A percentile compares a stretch with the other conserved stretches of the same genome.
Conservation (phyloP, 306 rosid species). For the Malus asiatica region DNA sequence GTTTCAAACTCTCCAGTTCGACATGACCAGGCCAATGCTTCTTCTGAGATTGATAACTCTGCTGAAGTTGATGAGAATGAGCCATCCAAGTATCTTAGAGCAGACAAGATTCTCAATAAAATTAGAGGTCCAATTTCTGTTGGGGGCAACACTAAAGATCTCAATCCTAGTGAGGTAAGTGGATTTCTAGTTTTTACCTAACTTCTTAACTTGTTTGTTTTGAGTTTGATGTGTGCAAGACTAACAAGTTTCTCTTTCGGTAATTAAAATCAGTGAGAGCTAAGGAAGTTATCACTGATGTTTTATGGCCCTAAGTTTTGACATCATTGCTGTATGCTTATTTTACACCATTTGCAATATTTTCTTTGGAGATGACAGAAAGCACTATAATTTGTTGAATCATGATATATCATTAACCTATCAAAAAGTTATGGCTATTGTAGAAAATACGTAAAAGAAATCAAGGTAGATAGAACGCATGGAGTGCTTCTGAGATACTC, state of each 20-base stretch:
- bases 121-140: conserved; percentile 31
- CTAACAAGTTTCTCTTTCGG: not conserved
- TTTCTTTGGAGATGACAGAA: not conserved
- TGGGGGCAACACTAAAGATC: conserved; percentile 21
- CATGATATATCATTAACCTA: not conserved
- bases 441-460: not conserved
- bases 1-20: conserved; percentile 23
- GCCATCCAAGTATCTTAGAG: conserved; percentile 35
- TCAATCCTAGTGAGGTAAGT: conserved; percentile 49
- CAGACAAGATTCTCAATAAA: conserved; percentile 30
- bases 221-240: not conserved
- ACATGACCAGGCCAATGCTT: conserved; percentile 30
- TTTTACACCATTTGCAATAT: not conserved
- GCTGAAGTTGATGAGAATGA: conserved; percentile 25
- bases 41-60: conserved; percentile 29
- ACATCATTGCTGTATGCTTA: not conserved
- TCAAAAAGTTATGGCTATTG: not conserved
- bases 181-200: not conserved
- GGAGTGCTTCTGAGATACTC: not conserved
- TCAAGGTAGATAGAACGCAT: not conserved
- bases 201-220: not conserved
- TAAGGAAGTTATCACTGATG: not conserved
- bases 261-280: not conserved
- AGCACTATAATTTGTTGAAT: not conserved
- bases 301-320: not conserved